These are phyloP conservation scores for Laburnicola sp. DNA, from an alignment of 2,329 filamentous ascomycete genomes.

Conservation along the genomic window DNA sequence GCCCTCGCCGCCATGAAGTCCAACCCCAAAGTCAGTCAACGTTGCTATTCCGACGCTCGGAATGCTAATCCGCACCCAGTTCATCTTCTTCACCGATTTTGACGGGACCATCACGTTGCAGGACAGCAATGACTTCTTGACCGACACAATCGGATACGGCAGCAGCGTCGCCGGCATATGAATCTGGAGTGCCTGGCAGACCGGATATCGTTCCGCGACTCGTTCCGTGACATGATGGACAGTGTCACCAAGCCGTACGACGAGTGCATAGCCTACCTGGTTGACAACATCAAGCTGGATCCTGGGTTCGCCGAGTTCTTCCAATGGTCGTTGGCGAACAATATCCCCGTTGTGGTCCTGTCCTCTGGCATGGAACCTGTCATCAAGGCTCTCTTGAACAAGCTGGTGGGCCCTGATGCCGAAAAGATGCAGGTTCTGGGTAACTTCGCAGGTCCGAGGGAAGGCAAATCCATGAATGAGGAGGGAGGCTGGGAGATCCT, in stretches of 20 bases:
- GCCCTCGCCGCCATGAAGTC: constrained; percentile 52
- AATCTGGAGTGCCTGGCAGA: constrained; percentile 78
- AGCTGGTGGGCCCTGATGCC: constrained; percentile 77
- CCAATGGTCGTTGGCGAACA: constrained; percentile 75
- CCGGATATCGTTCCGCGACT: constrained; percentile 73
- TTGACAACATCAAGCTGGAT: constrained; percentile 84
- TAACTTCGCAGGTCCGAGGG: constrained; percentile 73
- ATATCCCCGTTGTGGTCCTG: constrained; percentile 89
- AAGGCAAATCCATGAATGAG: constrained; percentile 77
- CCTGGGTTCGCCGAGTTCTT: constrained; percentile 88
- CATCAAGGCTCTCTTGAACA: constrained; percentile 79
- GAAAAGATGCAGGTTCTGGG: constrained; percentile 85
- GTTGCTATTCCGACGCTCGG: constrained; percentile 9
- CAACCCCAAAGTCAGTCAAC: constrained; percentile 60
- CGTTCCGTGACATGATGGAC: constrained; percentile 90
- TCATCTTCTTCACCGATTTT: constrained; percentile 99
- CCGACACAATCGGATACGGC: constrained; percentile 90
- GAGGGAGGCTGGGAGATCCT: constrained; percentile 84
- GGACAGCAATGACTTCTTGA: constrained; percentile 73
- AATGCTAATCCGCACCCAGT: constrained; percentile 50
- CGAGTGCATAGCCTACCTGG: constrained; percentile 76
- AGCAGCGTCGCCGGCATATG: constrained; percentile 67
- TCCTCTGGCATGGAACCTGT: constrained; percentile 92
- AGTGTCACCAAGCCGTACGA: constrained; percentile 78
- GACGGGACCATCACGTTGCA: constrained; percentile 89